phyloP scores from a whole-genome alignment of 2,329 filamentous ascomycete genomes.

The Boeremia exigua region DNA sequence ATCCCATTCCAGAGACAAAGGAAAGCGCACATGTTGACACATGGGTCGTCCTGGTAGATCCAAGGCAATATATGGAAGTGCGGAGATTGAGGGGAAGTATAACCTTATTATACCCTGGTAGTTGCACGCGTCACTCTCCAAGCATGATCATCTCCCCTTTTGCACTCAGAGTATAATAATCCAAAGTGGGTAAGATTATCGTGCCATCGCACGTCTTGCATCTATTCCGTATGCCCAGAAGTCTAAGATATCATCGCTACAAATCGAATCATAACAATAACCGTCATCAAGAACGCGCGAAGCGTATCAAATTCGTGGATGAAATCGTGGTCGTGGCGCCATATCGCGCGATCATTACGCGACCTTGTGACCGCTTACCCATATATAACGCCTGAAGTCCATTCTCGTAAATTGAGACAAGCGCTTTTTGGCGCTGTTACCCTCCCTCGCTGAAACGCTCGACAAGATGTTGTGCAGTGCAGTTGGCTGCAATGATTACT shows the following conservation, averaged over 20 bases:
- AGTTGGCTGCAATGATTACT: constrained; percentile 7
- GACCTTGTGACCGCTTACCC: constrained; percentile 4
- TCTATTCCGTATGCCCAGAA: constrained; percentile 13
- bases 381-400: constrained; percentile 13
- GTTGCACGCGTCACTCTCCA: too few species aligned
- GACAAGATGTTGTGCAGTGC: not conserved
- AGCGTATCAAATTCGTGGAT: constrained; percentile 14
- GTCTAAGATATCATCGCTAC: constrained; percentile 20
- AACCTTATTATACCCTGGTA: too few species aligned
- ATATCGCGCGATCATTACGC: constrained; percentile 20
- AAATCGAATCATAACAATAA: constrained; percentile 14
- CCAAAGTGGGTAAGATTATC: not conserved
- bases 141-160: too few species aligned
- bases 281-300: not conserved
- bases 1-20: too few species aligned
- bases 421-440: not conserved
- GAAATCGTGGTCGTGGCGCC: constrained; percentile 18
- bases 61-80: too few species aligned
- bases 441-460: constrained; percentile 9
- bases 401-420: not conserved
- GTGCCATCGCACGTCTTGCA: constrained; percentile 12
- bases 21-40: too few species aligned
- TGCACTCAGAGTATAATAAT: too few species aligned
- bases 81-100: too few species aligned
- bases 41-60: too few species aligned